Conservation (phyloP, 164 flowering plant species). For the Vitis rotundifolia region DNA sequence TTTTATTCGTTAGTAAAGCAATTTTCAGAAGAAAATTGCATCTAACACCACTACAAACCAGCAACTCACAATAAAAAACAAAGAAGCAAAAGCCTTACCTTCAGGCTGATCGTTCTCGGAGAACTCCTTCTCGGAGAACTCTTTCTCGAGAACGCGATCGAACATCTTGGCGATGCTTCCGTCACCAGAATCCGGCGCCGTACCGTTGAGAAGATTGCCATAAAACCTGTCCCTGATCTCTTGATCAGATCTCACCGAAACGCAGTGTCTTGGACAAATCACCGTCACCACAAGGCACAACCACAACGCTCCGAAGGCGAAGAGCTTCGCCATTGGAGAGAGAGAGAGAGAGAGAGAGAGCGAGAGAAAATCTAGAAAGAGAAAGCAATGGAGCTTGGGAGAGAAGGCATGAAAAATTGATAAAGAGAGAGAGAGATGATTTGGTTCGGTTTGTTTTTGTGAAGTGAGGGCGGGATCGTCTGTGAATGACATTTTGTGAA, state of each 20-base stretch:
- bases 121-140: slow-evolving; percentile 92
- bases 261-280: slow-evolving; percentile 9
- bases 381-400: too few relatives aligned
- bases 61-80: not conserved
- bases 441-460: too few relatives aligned
- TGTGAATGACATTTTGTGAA: too few relatives aligned
- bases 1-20: too few relatives aligned
- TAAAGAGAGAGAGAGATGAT: too few relatives aligned
- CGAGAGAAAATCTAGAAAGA: too few relatives aligned
- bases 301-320: slow-evolving; percentile 7
- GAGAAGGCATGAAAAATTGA: too few relatives aligned
- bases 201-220: slow-evolving; percentile 57
- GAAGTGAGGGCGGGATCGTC: too few relatives aligned
- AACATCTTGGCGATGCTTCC: slow-evolving; percentile 86
- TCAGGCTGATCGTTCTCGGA: slow-evolving; percentile 85
- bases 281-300: slow-evolving; percentile 17
- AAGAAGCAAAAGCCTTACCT: slow-evolving; percentile 41
- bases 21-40: too few relatives aligned
- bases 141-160: slow-evolving; percentile 90
- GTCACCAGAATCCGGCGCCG: slow-evolving; percentile 56
- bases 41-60: not conserved
- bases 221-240: slow-evolving; percentile 82
- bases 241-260: slow-evolving; percentile 62
- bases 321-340: too few relatives aligned
- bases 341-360: too few relatives aligned